Evolutionary conservation across 495 filamentous ascomycete species (phyloP).

Genomic region (Aspergillus olivimuriae): DNA sequence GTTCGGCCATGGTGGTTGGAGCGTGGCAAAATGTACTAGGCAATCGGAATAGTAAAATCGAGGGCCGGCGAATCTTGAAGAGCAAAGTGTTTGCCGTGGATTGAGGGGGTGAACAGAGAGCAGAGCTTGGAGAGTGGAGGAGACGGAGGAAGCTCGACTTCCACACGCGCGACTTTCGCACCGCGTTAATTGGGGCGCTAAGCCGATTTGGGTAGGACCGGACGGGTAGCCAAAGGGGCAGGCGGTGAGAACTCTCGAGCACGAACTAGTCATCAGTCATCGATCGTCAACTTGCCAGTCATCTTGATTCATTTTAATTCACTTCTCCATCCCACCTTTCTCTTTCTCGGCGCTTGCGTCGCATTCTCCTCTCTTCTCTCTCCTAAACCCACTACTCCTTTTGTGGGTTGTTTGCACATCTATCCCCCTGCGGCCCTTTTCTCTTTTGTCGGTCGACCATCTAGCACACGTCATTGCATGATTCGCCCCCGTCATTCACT

Average conservation of each 20-base stretch:
- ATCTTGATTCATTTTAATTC: conserved; percentile 6
- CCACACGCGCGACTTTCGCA: conserved; percentile 19
- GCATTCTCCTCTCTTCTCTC: conserved; percentile 9
- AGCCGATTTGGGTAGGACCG: conserved; percentile 7
- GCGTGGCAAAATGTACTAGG: conserved; percentile 1
- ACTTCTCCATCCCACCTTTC: neutral
- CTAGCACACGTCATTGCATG: conserved; percentile 14
- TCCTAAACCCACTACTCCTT: conserved; percentile 3
- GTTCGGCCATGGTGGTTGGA: conserved; percentile 24
- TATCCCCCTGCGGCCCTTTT: conserved; percentile 9
- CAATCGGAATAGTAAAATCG: neutral
- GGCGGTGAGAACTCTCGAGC: neutral
- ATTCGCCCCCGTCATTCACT: conserved; percentile 14
- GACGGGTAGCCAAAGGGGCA: too few species aligned
- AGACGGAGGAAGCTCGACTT: neutral
- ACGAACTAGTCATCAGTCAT: neutral
- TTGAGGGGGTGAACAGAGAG: neutral
- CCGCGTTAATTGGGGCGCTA: conserved; percentile 42
- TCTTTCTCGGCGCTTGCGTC: conserved; percentile 6
- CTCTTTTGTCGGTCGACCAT: too few species aligned
- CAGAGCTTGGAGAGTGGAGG: too few species aligned
- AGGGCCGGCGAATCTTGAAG: too few species aligned
- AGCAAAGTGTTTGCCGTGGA: too few species aligned
- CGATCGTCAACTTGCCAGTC: neutral
- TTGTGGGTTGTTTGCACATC: conserved; percentile 7